Conservation (phyloP, 177 flowering plant species). For the Vitis hybrid region DNA sequence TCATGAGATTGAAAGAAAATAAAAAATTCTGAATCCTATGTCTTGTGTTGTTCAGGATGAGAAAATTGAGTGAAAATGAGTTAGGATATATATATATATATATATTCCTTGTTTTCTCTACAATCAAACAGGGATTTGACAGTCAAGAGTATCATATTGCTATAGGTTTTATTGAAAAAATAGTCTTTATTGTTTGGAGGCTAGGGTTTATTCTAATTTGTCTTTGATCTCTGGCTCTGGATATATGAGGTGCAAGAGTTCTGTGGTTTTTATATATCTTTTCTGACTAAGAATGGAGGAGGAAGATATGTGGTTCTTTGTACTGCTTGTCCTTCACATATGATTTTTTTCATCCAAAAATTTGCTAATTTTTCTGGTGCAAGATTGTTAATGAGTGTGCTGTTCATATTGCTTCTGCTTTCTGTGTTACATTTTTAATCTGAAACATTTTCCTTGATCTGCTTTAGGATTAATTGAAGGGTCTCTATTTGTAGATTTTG, state of each 20-base stretch:
- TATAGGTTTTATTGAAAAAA: not conserved
- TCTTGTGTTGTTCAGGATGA: no score
- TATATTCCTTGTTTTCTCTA: no score
- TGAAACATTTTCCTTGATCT: not conserved
- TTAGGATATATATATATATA: not conserved
- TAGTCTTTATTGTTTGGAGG: not conserved
- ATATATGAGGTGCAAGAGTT: not conserved
- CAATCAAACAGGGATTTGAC: no score
- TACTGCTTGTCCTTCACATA: not conserved
- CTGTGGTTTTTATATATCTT: not conserved
- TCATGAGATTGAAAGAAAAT: no score
- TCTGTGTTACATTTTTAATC: not conserved
- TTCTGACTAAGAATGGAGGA: not conserved
- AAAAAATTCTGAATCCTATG: no score
- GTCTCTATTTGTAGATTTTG: not conserved
- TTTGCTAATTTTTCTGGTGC: no score
- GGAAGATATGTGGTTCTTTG: not conserved
- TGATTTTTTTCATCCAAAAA: no score
- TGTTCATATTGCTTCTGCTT: not conserved
- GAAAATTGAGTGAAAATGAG: not conserved
- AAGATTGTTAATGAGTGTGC: no score
- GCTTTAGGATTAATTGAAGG: constrained; percentile 7
- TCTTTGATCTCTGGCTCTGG: not conserved
- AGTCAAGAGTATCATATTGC: not conserved
- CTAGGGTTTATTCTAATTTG: not conserved